Percentiles rank a stretch among this genome's conserved stretches.
These are phyloP conservation scores for Casuarina glauca DNA, from an alignment of 306 rosid species.

Conservation along the genomic window DNA sequence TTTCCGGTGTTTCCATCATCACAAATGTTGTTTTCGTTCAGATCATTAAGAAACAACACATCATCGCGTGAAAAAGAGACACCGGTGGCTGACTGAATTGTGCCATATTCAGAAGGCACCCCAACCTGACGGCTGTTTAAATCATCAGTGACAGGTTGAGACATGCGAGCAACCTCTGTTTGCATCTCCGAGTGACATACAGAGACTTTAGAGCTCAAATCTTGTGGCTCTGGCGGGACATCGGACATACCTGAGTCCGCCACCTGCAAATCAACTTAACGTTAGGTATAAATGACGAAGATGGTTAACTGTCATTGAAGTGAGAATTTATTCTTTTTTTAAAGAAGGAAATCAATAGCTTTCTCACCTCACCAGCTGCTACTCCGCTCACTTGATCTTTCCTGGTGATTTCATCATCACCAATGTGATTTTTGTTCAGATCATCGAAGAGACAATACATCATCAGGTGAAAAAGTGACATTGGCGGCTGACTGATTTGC, in stretches of 20 bases:
- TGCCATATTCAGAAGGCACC: neutral
- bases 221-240: conserved; percentile 2
- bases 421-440: conserved; percentile 9
- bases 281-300: conserved; percentile 14
- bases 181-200: no score
- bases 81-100: no score
- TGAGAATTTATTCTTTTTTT: neutral
- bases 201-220: conserved; percentile 48
- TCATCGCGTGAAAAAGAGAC: no score
- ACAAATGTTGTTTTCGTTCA: no score
- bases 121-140: conserved; percentile 22
- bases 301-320: neutral
- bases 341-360: conserved; percentile 2
- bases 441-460: no score
- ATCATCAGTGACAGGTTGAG: neutral
- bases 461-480: no score
- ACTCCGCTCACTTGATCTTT: conserved; percentile 21
- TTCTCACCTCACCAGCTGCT: conserved; percentile 36
- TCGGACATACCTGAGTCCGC: conserved; percentile 19
- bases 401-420: conserved; percentile 22
- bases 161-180: neutral
- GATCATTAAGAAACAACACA: no score
- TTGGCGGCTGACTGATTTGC: no score
- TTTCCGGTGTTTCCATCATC: no score
- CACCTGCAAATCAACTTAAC: conserved; percentile 36